Percentiles rank a stretch among this genome's conserved stretches.
phyloP scores from a whole-genome alignment of 176 grass and related monocot species.

The Phragmites australis region DNA sequence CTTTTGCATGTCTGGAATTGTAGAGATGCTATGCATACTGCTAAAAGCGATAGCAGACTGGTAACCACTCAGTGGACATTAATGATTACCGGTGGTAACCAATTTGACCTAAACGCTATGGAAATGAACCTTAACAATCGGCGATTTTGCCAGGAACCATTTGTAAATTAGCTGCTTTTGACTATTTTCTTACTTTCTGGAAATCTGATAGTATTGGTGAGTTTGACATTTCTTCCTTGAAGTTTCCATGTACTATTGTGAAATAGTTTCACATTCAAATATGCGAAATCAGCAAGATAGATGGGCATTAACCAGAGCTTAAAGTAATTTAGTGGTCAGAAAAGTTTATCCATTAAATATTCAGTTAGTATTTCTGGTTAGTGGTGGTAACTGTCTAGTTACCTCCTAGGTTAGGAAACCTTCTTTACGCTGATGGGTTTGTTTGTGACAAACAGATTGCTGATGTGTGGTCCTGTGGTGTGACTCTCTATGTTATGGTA shows the following conservation, averaged over 20 bases:
- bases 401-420: background rate
- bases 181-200: conserved; percentile 1
- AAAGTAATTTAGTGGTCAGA: background rate
- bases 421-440: conserved; percentile 17
- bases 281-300: background rate
- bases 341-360: background rate
- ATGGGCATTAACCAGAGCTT: background rate
- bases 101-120: conserved; percentile 1
- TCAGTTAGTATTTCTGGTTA: background rate
- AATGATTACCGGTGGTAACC: conserved; percentile 16
- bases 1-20: too few species aligned
- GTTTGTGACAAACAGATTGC: conserved; percentile 59
- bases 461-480: conserved; percentile 85
- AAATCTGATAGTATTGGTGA: conserved; percentile 26
- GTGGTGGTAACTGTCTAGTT: background rate
- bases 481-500: conserved; percentile 81
- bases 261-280: background rate
- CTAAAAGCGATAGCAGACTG: background rate
- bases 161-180: background rate
- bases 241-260: background rate
- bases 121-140: conserved; percentile 22
- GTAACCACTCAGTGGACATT: background rate
- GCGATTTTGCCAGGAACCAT: background rate
- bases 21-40: background rate
- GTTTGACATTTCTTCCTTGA: background rate